A percentile compares a stretch with the other conserved stretches of the same genome.
Evolutionary conservation across 2,329 filamentous ascomycete species (phyloP).

Genomic region (Aspergillus terreus): DNA sequence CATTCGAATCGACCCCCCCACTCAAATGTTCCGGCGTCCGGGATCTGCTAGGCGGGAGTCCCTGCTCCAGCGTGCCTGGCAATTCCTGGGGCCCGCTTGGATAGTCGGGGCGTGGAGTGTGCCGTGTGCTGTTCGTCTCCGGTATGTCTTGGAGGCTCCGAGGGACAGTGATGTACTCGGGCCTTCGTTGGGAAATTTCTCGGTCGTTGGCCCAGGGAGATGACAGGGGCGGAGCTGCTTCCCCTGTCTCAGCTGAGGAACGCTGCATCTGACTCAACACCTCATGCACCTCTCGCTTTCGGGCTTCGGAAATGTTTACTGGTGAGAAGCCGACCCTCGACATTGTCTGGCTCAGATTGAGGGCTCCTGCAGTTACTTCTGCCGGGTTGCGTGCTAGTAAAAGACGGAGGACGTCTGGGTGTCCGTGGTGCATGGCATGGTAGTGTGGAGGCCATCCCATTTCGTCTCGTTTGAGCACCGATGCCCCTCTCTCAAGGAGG

Average conservation of each 20-base stretch:
- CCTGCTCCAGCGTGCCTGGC: constrained; percentile 25
- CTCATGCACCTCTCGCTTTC: constrained; percentile 16
- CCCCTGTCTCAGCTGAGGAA: neutral
- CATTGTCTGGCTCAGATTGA: constrained; percentile 14
- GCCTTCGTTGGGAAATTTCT: neutral
- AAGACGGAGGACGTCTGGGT: constrained; percentile 30
- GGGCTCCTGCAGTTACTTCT: constrained; percentile 8
- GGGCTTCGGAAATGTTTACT: constrained; percentile 18
- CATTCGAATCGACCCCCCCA: neutral
- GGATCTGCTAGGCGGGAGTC: constrained; percentile 22
- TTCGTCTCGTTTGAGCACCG: constrained; percentile 32
- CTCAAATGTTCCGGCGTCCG: constrained; percentile 25
- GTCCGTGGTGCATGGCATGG: constrained; percentile 37
- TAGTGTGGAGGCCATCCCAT: constrained; percentile 35
- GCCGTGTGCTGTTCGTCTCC: neutral
- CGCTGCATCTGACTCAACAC: constrained; percentile 14
- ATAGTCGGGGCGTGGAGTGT: neutral
- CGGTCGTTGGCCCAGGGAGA: neutral
- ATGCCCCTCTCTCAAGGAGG: constrained; percentile 31
- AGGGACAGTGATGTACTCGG: neutral
- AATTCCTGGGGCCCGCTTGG: constrained; percentile 15
- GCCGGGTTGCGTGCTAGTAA: constrained; percentile 25
- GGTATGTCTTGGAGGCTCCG: neutral
- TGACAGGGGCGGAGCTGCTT: neutral
- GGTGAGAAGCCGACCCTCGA: constrained; percentile 24